These are phyloP conservation scores for Nitzschia sp. DNA, from an alignment of 108 stramenopile species.

Conservation along the genomic window DNA sequence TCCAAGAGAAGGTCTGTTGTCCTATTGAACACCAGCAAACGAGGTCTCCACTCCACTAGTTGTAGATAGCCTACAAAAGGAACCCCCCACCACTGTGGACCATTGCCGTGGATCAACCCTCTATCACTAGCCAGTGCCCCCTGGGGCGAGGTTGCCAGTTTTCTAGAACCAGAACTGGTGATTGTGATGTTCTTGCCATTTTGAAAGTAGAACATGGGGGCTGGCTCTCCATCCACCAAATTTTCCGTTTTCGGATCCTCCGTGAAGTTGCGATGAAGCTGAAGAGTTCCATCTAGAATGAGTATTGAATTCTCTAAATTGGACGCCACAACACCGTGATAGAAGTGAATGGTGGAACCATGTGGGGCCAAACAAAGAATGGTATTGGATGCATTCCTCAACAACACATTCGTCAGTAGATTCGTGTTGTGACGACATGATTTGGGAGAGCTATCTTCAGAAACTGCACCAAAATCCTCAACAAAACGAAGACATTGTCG, in stretches of 20 bases:
- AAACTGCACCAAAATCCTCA: background rate
- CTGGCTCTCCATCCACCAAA: background rate
- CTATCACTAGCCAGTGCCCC: conserved; percentile 1
- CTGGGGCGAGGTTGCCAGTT: background rate
- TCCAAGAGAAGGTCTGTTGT: conserved; percentile 40
- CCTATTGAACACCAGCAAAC: conserved; percentile 25
- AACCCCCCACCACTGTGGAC: conserved; percentile 50
- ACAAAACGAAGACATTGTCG: background rate
- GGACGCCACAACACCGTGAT: background rate
- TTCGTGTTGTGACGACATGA: background rate
- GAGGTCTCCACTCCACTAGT: conserved; percentile 37
- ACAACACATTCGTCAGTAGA: background rate
- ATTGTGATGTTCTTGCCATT: conserved; percentile 1
- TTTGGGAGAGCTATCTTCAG: background rate
- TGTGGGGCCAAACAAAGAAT: background rate
- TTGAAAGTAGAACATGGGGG: background rate
- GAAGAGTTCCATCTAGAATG: background rate
- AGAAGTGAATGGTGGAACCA: background rate
- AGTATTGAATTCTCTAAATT: background rate
- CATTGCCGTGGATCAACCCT: conserved; percentile 44
- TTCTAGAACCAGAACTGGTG: background rate
- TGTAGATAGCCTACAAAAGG: conserved; percentile 43
- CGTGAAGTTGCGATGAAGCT: background rate
- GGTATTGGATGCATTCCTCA: background rate
- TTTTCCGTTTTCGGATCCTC: background rate